phyloP scores from a whole-genome alignment of 148 eudicot species.

The Rhododendron griersonianum region DNA sequence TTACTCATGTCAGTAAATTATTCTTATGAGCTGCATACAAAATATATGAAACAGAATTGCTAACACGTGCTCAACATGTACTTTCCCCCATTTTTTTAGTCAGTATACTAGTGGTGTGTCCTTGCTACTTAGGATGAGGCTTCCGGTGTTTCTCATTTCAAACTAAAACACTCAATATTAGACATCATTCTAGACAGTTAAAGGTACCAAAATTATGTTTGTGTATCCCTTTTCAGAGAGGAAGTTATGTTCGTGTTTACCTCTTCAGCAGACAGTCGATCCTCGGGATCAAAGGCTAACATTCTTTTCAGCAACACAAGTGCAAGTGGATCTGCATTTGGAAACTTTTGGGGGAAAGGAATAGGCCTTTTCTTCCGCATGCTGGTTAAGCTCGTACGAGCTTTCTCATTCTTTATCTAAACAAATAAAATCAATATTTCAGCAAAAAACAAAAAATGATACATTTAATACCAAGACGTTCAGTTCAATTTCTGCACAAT shows the following conservation, averaged over 20 bases:
- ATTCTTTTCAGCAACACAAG: constrained; percentile 4
- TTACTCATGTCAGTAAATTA: not conserved
- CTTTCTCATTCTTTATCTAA: constrained; percentile 2
- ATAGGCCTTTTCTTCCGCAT: not conserved
- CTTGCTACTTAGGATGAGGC: not conserved
- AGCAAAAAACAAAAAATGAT: not conserved
- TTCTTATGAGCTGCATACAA: not conserved
- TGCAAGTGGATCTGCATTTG: constrained; percentile 4
- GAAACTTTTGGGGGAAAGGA: constrained; percentile 2
- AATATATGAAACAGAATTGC: not conserved
- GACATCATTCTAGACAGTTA: not conserved
- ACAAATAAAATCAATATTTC: not conserved
- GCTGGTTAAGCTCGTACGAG: not conserved
- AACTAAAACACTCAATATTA: not conserved
- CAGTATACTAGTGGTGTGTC: not conserved
- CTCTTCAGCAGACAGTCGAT: not conserved
- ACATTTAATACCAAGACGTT: not conserved
- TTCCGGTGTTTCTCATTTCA: not conserved
- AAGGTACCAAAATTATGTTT: not conserved
- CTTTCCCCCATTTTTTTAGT: not conserved
- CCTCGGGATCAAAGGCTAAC: not conserved
- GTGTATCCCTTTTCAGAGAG: not conserved
- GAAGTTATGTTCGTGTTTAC: not conserved
- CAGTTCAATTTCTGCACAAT: not conserved
- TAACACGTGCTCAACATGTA: not conserved